phyloP scores from a whole-genome alignment of 1,284 basidiomycete genomes.

The Ustilago shanxiensis region DNA sequence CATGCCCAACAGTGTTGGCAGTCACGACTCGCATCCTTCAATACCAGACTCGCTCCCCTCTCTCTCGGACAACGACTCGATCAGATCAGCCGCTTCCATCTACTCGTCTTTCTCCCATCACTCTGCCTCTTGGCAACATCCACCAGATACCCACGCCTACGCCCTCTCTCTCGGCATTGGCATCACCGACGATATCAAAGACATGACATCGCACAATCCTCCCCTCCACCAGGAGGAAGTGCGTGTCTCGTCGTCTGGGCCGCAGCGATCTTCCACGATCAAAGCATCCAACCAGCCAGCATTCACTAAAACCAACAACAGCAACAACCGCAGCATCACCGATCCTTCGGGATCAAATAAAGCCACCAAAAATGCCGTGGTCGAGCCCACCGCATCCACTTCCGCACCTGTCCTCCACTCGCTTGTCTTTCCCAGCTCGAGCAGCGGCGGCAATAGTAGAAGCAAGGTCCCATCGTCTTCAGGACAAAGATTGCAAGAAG shows the following conservation, averaged over 20 bases:
- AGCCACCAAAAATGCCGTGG: not conserved
- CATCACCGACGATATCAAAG: not conserved
- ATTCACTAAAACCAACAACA: not conserved
- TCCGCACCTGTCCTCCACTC: slow-evolving; percentile 27
- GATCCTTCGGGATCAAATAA: not conserved
- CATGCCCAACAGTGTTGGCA: slow-evolving; percentile 33
- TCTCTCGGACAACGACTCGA: slow-evolving; percentile 22
- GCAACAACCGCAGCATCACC: not conserved
- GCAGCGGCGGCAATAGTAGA: not conserved
- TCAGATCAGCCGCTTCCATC: slow-evolving; percentile 20
- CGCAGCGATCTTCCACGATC: slow-evolving; percentile 29
- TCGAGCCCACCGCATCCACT: slow-evolving; percentile 1
- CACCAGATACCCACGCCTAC: slow-evolving; percentile 18
- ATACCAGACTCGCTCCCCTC: slow-evolving; percentile 31
- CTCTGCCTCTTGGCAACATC: slow-evolving; percentile 13
- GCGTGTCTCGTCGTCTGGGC: not conserved
- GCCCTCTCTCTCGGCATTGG: not conserved
- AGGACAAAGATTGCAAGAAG: not conserved
- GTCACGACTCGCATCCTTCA: slow-evolving; percentile 31
- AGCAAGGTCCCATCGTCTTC: not conserved
- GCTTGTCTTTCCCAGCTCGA: slow-evolving; percentile 19
- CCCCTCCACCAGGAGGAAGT: not conserved
- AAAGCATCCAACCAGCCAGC: slow-evolving; percentile 23
- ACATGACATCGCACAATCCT: not conserved
- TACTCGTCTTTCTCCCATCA: slow-evolving; percentile 18